Base-by-base conservation (phyloP, 352 stramenopile genomes). In the Peronospora farinosa region DNA sequence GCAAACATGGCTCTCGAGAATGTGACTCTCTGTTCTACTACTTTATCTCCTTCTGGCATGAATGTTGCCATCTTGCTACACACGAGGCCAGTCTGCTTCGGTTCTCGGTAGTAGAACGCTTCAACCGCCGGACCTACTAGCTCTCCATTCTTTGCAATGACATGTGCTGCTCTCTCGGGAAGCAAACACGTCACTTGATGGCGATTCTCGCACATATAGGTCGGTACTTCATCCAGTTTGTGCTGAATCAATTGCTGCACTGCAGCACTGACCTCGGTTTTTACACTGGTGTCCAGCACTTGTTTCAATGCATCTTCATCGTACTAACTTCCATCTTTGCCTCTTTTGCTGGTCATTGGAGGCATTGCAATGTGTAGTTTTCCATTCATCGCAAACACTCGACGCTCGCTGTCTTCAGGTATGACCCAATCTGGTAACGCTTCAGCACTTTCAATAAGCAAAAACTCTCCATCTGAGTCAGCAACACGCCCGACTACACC, bases 1-100 rank as follows among this genome's bases (percentile, higher is more conserved):
- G 83, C 83, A 44, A 85, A 93, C 69, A 88, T 87, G 17, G 76
- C 84, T 44, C 78, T 73, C n/a, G 83, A 84, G 38, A 93, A 88
- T 12, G 69, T 67, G 25, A 92, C 65, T 45, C 69, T 63, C 13
- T 56, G 48, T 19, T 67, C 54, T 5, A 67, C 47, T 5, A 63
- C 57, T 27, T 7, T 17, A 33, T 51, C 30, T 21, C 28, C 51
- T 17, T 16, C 16, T 1, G 73, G 63, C 15, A 69, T 45, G 33
- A 93, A 87, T 1, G 36, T 45, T 3, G 53, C 36, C 83, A 93
- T 92, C 8, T 72, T 70, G 5, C 47, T 44, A 46, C 78, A 90
- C 4, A 87, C 19, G 4, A 55, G 42, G 3, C 69, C 57, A 0
- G 76, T 61, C 16, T 78, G 49, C n/a, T 67, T 68, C 7, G 72